phyloP scores from a whole-genome alignment of 1,284 basidiomycete species.

The Trametes pubescens region DNA sequence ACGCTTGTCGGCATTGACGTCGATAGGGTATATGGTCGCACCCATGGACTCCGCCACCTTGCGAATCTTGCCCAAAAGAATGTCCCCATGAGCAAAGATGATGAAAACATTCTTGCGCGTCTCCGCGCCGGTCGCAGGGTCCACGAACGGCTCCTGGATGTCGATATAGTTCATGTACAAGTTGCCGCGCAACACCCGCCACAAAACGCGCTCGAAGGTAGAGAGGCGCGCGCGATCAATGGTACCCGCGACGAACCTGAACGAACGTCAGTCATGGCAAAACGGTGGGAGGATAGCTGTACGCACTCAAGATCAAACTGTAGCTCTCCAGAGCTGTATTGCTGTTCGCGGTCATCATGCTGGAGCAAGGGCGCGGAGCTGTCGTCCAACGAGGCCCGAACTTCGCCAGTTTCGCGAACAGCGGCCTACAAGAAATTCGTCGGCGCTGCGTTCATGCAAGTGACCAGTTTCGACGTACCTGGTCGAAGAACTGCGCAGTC shows the following conservation, averaged over 20 bases:
- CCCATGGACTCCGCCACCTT: constrained; percentile 99
- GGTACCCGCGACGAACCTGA: constrained; percentile 93
- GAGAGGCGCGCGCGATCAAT: constrained; percentile 93
- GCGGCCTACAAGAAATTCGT: constrained; percentile 70
- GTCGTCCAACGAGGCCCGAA: constrained; percentile 92
- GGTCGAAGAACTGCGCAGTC: constrained; percentile 96
- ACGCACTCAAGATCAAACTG: constrained; percentile 90
- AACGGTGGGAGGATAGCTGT: background rate
- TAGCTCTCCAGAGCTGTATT: constrained; percentile 56
- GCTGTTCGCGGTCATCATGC: constrained; percentile 86
- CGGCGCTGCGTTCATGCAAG: background rate
- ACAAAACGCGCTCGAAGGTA: constrained; percentile 97
- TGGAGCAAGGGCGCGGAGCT: constrained; percentile 92
- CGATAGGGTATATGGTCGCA: constrained; percentile 95
- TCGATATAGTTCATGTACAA: constrained; percentile 99
- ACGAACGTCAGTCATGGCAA: constrained; percentile 5
- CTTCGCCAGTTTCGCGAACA: constrained; percentile 74
- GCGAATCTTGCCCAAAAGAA: constrained; percentile 95
- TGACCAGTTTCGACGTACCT: constrained; percentile 54
- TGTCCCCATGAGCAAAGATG: constrained; percentile 98
- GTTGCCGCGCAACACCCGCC: constrained; percentile 98
- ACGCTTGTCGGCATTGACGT: constrained; percentile 93
- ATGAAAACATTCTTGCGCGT: constrained; percentile 99
- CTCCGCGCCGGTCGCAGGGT: constrained; percentile 83
- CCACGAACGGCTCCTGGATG: constrained; percentile 92